Evolutionary conservation across 2,329 filamentous ascomycete species (phyloP).

Genomic region (Geosmithia putterillii): DNA sequence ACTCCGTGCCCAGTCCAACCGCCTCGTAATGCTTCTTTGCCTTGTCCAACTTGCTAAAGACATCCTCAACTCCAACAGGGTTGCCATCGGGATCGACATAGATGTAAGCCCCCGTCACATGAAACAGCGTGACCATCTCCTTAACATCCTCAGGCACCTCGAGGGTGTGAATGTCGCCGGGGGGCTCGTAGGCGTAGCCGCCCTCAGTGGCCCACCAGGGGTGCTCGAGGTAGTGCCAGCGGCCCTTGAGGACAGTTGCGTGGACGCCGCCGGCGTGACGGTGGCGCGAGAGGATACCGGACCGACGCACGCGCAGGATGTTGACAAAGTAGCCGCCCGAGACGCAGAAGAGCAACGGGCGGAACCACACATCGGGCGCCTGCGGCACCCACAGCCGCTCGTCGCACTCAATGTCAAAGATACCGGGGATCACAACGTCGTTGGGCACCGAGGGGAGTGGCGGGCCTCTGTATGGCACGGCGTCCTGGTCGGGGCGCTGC

Average conservation of each 20-base stretch:
- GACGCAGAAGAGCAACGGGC: constrained; percentile 15
- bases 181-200: constrained; percentile 19
- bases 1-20: constrained; percentile 15
- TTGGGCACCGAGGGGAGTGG: constrained; percentile 9
- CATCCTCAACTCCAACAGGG: constrained; percentile 17
- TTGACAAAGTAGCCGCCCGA: constrained; percentile 19
- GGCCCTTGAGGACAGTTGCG: constrained; percentile 15
- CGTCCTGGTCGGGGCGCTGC: neutral
- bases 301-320: constrained; percentile 15
- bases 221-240: constrained; percentile 23
- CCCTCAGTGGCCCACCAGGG: constrained; percentile 21
- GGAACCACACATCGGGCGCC: constrained; percentile 15
- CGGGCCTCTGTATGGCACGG: constrained; percentile 11
- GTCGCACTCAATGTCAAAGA: constrained; percentile 14
- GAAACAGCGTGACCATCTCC: constrained; percentile 20
- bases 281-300: constrained; percentile 18
- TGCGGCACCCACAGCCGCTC: constrained; percentile 18
- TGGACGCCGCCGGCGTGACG: constrained; percentile 19
- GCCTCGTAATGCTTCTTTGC: constrained; percentile 17
- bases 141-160: constrained; percentile 18
- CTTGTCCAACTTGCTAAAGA: constrained; percentile 17
- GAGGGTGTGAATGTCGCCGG: constrained; percentile 20
- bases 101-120: constrained; percentile 20
- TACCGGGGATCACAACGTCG: constrained; percentile 11
- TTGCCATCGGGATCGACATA: constrained; percentile 18